Conservation (phyloP, 106 monocot species). For the Cymbidium sinense region DNA sequence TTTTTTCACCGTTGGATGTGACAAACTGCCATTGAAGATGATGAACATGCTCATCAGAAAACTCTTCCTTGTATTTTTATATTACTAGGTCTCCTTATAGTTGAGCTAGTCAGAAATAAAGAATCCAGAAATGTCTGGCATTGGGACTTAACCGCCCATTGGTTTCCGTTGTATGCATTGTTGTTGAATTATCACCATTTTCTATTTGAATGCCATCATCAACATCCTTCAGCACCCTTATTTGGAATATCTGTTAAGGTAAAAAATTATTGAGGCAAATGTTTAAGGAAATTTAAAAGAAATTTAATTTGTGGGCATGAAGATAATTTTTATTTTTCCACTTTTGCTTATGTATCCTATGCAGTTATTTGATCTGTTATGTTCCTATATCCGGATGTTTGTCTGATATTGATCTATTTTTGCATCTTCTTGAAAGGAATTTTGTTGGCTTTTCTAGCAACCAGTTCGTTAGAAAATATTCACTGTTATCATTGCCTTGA, state of each 20-base stretch:
- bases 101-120: background rate
- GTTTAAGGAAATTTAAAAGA: background rate
- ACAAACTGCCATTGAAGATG: no score
- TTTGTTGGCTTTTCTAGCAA: conserved; percentile 45
- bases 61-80: no score
- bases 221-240: background rate
- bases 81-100: no score
- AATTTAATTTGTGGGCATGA: background rate
- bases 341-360: background rate
- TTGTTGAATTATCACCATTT: background rate
- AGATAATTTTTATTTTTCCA: background rate
- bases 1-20: no score
- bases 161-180: background rate
- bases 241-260: background rate
- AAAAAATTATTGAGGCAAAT: background rate
- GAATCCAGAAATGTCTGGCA: background rate
- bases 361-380: background rate
- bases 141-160: background rate
- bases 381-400: background rate
- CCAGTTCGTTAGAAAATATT: conserved; percentile 24
- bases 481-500: conserved; percentile 17
- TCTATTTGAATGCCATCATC: background rate
- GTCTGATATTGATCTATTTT: background rate
- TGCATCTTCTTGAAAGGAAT: background rate
- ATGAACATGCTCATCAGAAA: no score